Base-by-base conservation (phyloP, 139 green algal species). In the Chlamydomonas asymmetrica region DNA sequence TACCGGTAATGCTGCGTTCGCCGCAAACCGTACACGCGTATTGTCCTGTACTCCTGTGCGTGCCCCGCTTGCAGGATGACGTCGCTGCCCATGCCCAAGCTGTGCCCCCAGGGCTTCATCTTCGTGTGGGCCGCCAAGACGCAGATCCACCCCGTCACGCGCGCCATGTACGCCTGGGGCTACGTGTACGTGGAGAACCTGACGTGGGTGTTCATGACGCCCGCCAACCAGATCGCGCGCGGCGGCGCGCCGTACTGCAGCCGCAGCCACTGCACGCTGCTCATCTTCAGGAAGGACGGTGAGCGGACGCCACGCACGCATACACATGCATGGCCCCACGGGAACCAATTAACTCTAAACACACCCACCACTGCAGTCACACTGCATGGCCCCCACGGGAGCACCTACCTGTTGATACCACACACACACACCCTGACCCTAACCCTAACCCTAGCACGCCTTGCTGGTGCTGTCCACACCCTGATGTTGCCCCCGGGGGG, bases 141-240 rank as follows among this genome's bases (percentile, higher is more conserved):
- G 49, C 69, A 87, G 43, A 56, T 94, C 2, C 74, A 85, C 41
- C 18, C 32, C 40, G 65, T 92, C 39, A 69, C 48, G 23, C 35
- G 29, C 3, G 13, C 43, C 60, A 54, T 82, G 66, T 45, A 49
- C 35, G 13, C 29, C 43, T 89, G 81, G 83, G 88, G 91, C 16
- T 97, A 85, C 75, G 63, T 62, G 27, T 98, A 98, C 73, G 86
- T 98, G 9, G 94, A 98, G 77, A 98, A 97, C 87, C 84, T 98
- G 76, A 97, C 92, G 1, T 98, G 94, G 94, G 92, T 98, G 56
- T 85, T 87, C 54, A 74, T 95, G 66, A 37, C 59, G 8, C 76
- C 89, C 48, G 92, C 89, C 80, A 91, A 97, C 89, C 74, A 34
- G 35, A 79, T 97, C 3, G 34, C 90, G 39, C 27, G 32, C 16